phyloP scores from a whole-genome alignment of 1,139 yeast species.

The Kodamaea sp. region DNA sequence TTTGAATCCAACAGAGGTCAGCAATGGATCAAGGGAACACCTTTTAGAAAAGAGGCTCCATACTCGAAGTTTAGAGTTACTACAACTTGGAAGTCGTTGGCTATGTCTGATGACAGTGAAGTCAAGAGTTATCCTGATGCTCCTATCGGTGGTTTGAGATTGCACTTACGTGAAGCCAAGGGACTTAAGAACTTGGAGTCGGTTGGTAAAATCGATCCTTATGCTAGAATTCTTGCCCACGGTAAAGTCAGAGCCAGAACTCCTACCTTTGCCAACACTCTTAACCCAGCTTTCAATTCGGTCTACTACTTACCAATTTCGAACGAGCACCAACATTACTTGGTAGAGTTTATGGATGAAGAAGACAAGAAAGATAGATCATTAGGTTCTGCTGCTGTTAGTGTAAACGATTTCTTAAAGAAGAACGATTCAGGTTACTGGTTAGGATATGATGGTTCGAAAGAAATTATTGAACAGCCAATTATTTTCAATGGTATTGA shows the following conservation, averaged over 20 bases:
- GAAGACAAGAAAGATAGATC: constrained; percentile 66
- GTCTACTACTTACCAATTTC: constrained; percentile 63
- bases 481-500: constrained; percentile 45
- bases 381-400: constrained; percentile 58
- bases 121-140: constrained; percentile 48
- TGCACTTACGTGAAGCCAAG: constrained; percentile 56
- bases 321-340: constrained; percentile 61
- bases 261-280: constrained; percentile 52
- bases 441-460: constrained; percentile 54
- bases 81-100: constrained; percentile 73
- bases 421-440: constrained; percentile 45
- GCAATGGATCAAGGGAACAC: constrained; percentile 50
- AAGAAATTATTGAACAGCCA: constrained; percentile 46
- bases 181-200: constrained; percentile 61
- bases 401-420: constrained; percentile 51
- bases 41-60: constrained; percentile 30
- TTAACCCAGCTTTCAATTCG: constrained; percentile 57
- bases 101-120: constrained; percentile 53
- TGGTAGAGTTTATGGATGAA: constrained; percentile 63
- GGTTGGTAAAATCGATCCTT: constrained; percentile 75
- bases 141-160: constrained; percentile 66
- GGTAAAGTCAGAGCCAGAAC: constrained; percentile 62
- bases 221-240: constrained; percentile 57
- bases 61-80: constrained; percentile 53
- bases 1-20: constrained; percentile 56